Conservation (phyloP, 768 basidiomycete genomes). For the Fistulinella prunicolor region DNA sequence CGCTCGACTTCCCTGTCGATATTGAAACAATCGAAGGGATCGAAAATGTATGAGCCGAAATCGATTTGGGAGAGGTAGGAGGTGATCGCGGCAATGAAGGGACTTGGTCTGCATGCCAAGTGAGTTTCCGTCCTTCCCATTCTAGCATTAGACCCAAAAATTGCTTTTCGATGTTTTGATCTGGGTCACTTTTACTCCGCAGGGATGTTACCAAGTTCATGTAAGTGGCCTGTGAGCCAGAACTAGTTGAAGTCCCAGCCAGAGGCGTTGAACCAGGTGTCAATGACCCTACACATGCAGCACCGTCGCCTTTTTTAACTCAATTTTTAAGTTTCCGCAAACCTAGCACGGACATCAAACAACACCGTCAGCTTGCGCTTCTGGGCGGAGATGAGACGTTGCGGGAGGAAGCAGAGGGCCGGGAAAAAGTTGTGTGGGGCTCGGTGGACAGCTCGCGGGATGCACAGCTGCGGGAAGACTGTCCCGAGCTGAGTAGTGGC, state of each 20-base stretch:
- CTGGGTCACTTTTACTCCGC: background rate
- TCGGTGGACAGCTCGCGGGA: constrained; percentile 4
- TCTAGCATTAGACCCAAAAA: too few relatives aligned
- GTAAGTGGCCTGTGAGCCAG: too few relatives aligned
- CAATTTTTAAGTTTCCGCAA: constrained; percentile 32
- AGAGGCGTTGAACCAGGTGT: too few relatives aligned
- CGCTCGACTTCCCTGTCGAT: constrained; percentile 48
- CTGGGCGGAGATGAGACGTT: constrained; percentile 44
- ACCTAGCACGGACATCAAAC: constrained; percentile 34
- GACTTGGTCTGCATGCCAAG: background rate
- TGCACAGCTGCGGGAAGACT: background rate
- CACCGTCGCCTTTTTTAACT: too few relatives aligned
- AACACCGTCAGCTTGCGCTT: constrained; percentile 46
- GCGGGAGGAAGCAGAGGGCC: constrained; percentile 38
- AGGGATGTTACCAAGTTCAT: too few relatives aligned
- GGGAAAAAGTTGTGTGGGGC: constrained; percentile 45
- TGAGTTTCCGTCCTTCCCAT: background rate
- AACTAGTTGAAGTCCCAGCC: background rate
- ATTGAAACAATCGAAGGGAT: constrained; percentile 31
- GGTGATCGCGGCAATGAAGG: constrained; percentile 3
- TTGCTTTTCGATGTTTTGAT: background rate
- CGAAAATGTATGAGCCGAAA: constrained; percentile 29
- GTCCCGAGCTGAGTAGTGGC: too few relatives aligned
- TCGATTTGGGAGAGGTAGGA: constrained; percentile 27
- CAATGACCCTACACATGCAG: too few relatives aligned